These are phyloP conservation scores for Prunus yedoensis DNA, from an alignment of 331 rosid species.

Conservation along the genomic window DNA sequence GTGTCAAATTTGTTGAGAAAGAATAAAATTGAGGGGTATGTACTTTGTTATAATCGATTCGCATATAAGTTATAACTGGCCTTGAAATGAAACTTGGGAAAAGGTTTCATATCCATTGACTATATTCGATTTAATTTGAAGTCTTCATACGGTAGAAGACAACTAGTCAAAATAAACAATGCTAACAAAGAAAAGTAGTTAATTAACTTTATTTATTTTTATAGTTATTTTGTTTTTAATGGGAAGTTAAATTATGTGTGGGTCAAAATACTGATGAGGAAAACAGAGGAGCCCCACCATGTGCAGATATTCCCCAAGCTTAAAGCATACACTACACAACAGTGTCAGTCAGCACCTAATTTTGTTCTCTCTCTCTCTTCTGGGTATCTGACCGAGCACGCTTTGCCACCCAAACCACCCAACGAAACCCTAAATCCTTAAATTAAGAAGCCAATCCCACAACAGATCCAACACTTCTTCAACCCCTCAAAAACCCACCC, in stretches of 20 bases:
- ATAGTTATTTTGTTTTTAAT: too few relatives aligned
- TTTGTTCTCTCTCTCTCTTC: neutral
- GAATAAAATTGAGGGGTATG: too few relatives aligned
- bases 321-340: neutral
- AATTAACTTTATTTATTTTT: too few relatives aligned
- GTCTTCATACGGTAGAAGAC: too few relatives aligned
- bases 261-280: neutral
- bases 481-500: neutral
- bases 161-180: conserved; percentile 40
- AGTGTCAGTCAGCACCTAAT: neutral
- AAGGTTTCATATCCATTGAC: neutral
- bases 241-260: too few relatives aligned
- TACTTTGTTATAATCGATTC: too few relatives aligned
- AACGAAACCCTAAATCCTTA: neutral
- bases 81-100: neutral
- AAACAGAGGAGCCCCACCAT: conserved; percentile 9
- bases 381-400: neutral
- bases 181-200: neutral
- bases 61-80: too few relatives aligned
- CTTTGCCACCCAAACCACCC: neutral
- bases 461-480: neutral
- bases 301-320: conserved; percentile 19
- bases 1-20: too few relatives aligned
- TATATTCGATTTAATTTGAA: neutral
- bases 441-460: neutral